These are phyloP conservation scores for Borealophlyctis nickersoniae DNA, from an alignment of 192 early-diverging fungal species.

Conservation along the genomic window DNA sequence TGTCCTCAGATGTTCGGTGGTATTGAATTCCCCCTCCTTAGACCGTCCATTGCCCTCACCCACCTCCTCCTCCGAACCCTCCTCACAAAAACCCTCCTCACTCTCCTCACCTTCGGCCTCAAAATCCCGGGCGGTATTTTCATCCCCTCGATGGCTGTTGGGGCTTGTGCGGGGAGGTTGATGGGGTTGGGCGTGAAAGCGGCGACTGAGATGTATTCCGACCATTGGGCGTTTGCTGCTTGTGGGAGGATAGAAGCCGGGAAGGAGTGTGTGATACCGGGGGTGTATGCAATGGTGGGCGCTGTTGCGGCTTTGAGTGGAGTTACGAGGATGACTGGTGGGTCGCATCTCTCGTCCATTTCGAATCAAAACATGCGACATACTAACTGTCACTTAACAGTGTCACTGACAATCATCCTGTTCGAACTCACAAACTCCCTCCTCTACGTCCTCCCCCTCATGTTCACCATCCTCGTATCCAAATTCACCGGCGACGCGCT, in stretches of 20 bases:
- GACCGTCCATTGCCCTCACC: not conserved
- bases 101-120: constrained; percentile 50
- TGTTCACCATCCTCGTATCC: constrained; percentile 42
- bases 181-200: constrained; percentile 72
- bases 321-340: constrained; percentile 28
- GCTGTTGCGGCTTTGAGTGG: constrained; percentile 36
- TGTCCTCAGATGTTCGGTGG: too few species aligned
- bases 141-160: constrained; percentile 88
- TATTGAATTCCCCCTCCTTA: too few species aligned
- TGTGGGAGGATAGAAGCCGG: constrained; percentile 69
- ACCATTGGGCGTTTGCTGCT: constrained; percentile 52
- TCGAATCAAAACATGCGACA: constrained; percentile 8
- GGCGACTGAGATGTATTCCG: constrained; percentile 2
- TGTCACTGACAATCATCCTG: constrained; percentile 85
- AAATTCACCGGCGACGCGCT: constrained; percentile 77
- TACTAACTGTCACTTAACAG: constrained; percentile 44
- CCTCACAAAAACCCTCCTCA: constrained; percentile 40
- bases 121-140: constrained; percentile 49
- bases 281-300: constrained; percentile 79
- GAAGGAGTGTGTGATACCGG: constrained; percentile 84
- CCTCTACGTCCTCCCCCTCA: constrained; percentile 69
- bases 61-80: constrained; percentile 10
- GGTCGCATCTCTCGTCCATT: constrained; percentile 10
- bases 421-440: constrained; percentile 95
- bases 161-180: constrained; percentile 84